Base-by-base conservation (phyloP, 345 rosid species). In the Ceriops decandra region DNA sequence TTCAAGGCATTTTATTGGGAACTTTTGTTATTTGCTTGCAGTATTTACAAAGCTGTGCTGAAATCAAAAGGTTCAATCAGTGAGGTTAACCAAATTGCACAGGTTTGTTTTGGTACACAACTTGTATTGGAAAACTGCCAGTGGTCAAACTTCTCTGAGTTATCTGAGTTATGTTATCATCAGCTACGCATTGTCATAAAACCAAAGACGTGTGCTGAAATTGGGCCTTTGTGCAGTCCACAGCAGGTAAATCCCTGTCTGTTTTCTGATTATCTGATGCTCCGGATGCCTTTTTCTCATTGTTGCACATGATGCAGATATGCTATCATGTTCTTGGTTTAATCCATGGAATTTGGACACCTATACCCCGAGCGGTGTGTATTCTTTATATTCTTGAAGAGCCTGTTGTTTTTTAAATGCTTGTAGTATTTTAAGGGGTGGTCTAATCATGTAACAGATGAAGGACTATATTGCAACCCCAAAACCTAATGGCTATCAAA, bases 281-380 rank as follows among this genome's bases (percentile, higher is more conserved):
- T 19, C 27, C 21, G 9, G 13, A 11, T 31, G 24, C 51, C 19
- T 26, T 76, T 31, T 66, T 79, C 77, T 76, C 66, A 68, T 71
- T 33, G 67, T 11, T 70, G 63, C 68, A 42, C 38, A 64, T 72
- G 74, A 67, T 73, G 82, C 96, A 95, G 99, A 91, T 95, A 79
- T 95, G 99, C 83, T 95, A 95, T 78, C 96, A 91, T 79, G 87
- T 88, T 70, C 96, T 95, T 59, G 99, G 99, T 56, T 78, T 95
- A 72, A 95, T 95, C 74, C 99, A 95, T 83, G 91, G 89, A 76
- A 88, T 95, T 76, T 95, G 99, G 99, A 95, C 85, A n/a, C 97
- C 99, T 65, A 81, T 91, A 73, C 99, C 99, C 57, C 85, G 96
- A 72, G 87, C 97, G 52, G 99, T 95, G 75, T 0, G 85, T 81